phyloP scores from a whole-genome alignment of 2,329 filamentous ascomycete species.

The Cladophialophora immunda region DNA sequence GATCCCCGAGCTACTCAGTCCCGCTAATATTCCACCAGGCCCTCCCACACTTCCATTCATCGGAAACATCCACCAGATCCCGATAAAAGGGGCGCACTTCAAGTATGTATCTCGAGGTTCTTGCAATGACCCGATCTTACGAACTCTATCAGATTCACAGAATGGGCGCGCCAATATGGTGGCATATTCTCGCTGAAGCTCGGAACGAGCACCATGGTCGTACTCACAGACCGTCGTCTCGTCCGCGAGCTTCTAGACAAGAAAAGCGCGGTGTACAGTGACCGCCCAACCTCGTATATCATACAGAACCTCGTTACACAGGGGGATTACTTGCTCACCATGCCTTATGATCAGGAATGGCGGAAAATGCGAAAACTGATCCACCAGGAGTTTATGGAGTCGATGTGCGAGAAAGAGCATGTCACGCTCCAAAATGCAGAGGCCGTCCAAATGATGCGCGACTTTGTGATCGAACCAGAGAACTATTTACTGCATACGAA shows the following conservation, averaged over 20 bases:
- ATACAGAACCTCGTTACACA: too few relatives aligned
- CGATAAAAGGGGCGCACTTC: too few relatives aligned
- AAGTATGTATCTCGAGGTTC: too few relatives aligned
- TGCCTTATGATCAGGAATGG: too few relatives aligned
- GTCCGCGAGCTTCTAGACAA: conserved; percentile 58
- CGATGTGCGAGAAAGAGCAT: conserved; percentile 51
- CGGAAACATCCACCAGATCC: too few relatives aligned
- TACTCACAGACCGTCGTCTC: conserved; percentile 52
- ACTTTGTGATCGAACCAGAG: conserved; percentile 53
- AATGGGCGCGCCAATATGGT: conserved; percentile 56
- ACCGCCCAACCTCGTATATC: too few relatives aligned
- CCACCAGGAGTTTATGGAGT: too few relatives aligned
- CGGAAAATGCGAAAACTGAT: too few relatives aligned
- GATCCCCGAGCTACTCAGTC: too few relatives aligned
- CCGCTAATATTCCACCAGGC: too few relatives aligned
- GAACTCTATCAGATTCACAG: conserved; percentile 56
- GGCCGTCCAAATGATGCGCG: conserved; percentile 56
- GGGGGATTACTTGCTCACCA: conserved; percentile 57
- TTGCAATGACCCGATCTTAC: too few relatives aligned
- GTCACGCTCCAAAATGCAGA: conserved; percentile 58
- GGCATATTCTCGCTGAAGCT: conserved; percentile 55
- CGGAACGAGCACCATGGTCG: conserved; percentile 50
- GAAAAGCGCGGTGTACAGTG: conserved; percentile 54
- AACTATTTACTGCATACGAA: conserved; percentile 59
- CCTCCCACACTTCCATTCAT: too few relatives aligned